Base-by-base conservation (phyloP, 176 grass and related monocot genomes). In the Tuctoria greenei region DNA sequence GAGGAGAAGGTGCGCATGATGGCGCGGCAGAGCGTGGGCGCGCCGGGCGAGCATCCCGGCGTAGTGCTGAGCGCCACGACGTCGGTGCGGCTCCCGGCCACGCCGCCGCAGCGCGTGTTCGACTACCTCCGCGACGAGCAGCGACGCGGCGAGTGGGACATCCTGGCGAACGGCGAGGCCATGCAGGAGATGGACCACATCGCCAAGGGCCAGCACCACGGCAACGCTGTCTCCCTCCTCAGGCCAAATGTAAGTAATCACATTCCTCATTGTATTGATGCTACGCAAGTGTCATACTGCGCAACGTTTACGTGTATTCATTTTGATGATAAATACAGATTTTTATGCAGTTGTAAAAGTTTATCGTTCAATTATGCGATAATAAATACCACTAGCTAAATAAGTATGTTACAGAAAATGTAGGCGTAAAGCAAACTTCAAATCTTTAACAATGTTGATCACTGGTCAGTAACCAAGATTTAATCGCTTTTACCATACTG, bases 121-220 rank as follows among this genome's bases (percentile, higher is more conserved):
- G 87, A 90, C 44, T 93, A 87, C 81, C 87, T 93, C 21, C 81
- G 91, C 44, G 91, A 93, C 69, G 84, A 87, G 69, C 77, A 76
- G 57, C 84, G 68, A 40, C 84, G 91, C 23, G 81, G 91, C 15
- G 84, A 90, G 64, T 93, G 91, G 91, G 91, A 93, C 78, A 87
- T 93, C 59, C 81, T 93, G 0, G 85, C 84, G 58, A 93, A 90
- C 74, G 84, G 84, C 2, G 87, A 89, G 37, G 86, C 84, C 49
- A 94, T 94, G 95, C 88, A 92, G 72, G 95, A 98, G 91, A 92
- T 98, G 86, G 84, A 83, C 72, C 91, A 87, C 79, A 89, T 98
- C 74, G 82, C 95, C 75, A 98, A 94, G 82, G 95, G 95, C 5
- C 88, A 98, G 85, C 81, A 90, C 69, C 81, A 75, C n/a, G 95